Evolutionary conservation across 805 yeast species (phyloP), one percentile per base, ranked within the genome.

Genomic region (Kurtzmaniella fragi): DNA sequence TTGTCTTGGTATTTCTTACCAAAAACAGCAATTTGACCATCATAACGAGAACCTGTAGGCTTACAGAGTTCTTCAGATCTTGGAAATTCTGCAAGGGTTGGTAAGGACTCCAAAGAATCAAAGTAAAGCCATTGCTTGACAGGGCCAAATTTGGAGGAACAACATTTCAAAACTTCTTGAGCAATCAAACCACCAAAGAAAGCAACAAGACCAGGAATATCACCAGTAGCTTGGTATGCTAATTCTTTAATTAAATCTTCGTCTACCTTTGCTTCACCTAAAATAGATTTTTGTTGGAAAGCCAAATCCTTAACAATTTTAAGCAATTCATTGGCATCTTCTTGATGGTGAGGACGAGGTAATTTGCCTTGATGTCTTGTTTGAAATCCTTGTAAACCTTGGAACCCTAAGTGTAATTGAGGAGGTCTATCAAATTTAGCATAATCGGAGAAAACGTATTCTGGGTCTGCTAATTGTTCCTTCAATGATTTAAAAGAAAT

Each of bases 141-240:
- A 7, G 99, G 99, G n/a, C 82, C 78, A 55, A 90, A 93, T 65
- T 93, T 93, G 37, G 97, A 95, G 9, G 97, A 86, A 51, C 90
- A 84, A 32, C 95, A 95, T 67, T 93, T 93, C 57, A 93, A 74
- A 15, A 87, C 96, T 65, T 93, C 99, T 64, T 93, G 99, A 3
- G 99, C 99, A 34, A 87, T 83, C 39, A 91, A 70, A 27, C 98
- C 98, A 61, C 99, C 99, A 54, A 80, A 77, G 44, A 90, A 83
- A 2, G 97, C 97, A 48, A 79, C 81, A 57, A 88, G 65, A 28
- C 91, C 95, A 15, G 96, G 95, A 35, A 91, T 63, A 53, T 91
- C 96, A 64, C 99, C 99, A 38, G 81, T 74, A 2, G 97, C 83
- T 59, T 91, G 96, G 62, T 70, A 85, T 0, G 96, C 67, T 44